Evolutionary conservation across 306 rosid species (phyloP), one percentile per base, ranked within the genome.

Genomic region (Cicer cuneatum): DNA sequence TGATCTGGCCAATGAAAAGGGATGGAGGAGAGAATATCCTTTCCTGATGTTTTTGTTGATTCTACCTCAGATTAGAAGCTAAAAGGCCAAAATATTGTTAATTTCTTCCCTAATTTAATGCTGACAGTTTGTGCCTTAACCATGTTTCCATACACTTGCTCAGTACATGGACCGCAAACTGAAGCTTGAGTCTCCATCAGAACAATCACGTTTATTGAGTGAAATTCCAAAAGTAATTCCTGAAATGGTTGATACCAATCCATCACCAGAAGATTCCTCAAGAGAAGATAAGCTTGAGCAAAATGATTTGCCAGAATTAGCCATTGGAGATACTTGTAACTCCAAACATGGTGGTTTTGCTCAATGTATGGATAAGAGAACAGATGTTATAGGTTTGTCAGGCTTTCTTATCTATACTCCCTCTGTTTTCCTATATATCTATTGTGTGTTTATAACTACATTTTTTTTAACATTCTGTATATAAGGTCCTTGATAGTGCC

Each of bases 21-120:
- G 98, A 46, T 81, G 95, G 96, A 87, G 96, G 80, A 89, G 85
- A 87, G 88, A 90, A 93, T 93, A 93, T 93, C 98, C 98, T 87
- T 82, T 69, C 70, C 62, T 63, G 75, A 60, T 39, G 24, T 52
- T 7, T n/a, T 73, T 39, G 76, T 47, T 39, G 9, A 60, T 69
- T 79, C 52, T 71, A 69, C 63, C 2, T 60, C 12, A 21, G 33
- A 78, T 21, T 61, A 45, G 65, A 10, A 53, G 51, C 38, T 74
- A 67, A 52, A 52, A 73, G 69, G 21, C 43, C 73, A 29, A 69
- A 59, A 38, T 60, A 10, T 52, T 66, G 42, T 42, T 60, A 38
- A 45, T 6, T 19, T 51, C 16, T 69, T 69, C 35, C 63, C 64
- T 45, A 45, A 29, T 73, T 81, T 57, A 71, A 54, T 69, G 79